Evolutionary conservation across 2,329 filamentous ascomycete species (phyloP), one percentile per base, ranked within the genome.

Genomic region (Hypoxylon sp.): DNA sequence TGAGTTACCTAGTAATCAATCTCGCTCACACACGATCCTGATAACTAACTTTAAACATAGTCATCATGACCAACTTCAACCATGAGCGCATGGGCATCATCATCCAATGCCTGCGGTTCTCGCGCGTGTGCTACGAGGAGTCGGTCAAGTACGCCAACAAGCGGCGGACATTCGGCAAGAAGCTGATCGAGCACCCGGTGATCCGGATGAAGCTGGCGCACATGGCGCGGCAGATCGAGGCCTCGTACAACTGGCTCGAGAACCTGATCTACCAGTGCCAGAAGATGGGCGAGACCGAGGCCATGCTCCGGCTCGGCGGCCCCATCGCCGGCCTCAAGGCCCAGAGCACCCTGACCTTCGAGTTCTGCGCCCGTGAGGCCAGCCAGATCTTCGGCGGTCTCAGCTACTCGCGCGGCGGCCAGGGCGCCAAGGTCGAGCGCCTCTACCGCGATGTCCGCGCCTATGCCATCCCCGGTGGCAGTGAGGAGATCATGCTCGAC

Each of bases 1-100:
- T 89, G 81, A 73, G 78, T 69, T 62, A 17, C 51, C 21, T 6
- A 24, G 6, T 13, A 29, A 24, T 24, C 21, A 13, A 21, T 15
- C 6, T 4, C 31, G n/a, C 44, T 17, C 15, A 13, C 19, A 21
- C 56, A 5, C 46, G 13, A 39, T 46, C 21, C 2, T 29, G 11
- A 13, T 66, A 31, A 50, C 59, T 67, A 61, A 69, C 39, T 31
- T 6, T 7, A 21, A 56, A 7, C 11, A 2, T 67, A 88, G 94
- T 97, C 79, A 95, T 99, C 86, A 98, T 98, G 95, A 98, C 93
- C 80, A 98, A 98, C 87, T 98, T 98, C 87, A 98, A 98, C 88
- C 96, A 98, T 86, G 96, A 99, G 85, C 93, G 96, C 70, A 94
- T 99, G 75, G 96, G 96, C 70, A 98, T 99, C 82, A 94, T 98